Percentiles rank a stretch among this genome's conserved stretches.
Evolutionary conservation across 1,139 yeast species (phyloP).

Genomic region (Suhomyces bolitotheri): DNA sequence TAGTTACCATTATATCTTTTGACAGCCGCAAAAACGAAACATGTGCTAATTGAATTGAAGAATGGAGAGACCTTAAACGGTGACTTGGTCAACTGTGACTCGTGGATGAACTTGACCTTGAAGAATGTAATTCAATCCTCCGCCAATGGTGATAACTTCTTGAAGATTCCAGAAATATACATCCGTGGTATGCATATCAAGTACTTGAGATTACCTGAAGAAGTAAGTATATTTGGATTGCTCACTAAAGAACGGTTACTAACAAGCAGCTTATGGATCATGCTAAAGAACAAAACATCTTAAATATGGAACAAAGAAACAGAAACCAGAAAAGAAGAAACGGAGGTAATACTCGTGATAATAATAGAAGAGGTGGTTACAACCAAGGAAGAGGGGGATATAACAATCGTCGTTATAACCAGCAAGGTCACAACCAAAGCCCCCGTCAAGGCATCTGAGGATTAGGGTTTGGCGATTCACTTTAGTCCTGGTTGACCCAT

Average conservation of each 20-base stretch:
- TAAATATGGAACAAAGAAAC: slow-evolving; percentile 54
- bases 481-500: slow-evolving; percentile 8
- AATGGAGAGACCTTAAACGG: slow-evolving; percentile 92
- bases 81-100: slow-evolving; percentile 79
- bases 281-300: slow-evolving; percentile 66
- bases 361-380: slow-evolving; percentile 13
- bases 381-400: slow-evolving; percentile 16
- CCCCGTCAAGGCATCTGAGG: slow-evolving; percentile 16
- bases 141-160: slow-evolving; percentile 65
- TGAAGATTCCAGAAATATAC: slow-evolving; percentile 74
- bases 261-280: slow-evolving; percentile 70
- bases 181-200: slow-evolving; percentile 78
- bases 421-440: slow-evolving; percentile 11
- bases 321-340: slow-evolving; percentile 50
- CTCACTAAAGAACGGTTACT: slow-evolving; percentile 11
- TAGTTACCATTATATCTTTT: slow-evolving; percentile 87
- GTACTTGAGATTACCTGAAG: slow-evolving; percentile 49
- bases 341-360: slow-evolving; percentile 12
- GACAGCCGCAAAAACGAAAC: slow-evolving; percentile 89
- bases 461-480: slow-evolving; percentile 2
- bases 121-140: slow-evolving; percentile 75
- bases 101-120: slow-evolving; percentile 93
- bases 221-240: slow-evolving; percentile 17
- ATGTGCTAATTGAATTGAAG: slow-evolving; percentile 86
- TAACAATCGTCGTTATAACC: slow-evolving; percentile 17